Evolutionary conservation across 768 basidiomycete species (phyloP).

Genomic region (Paxillus involutus): DNA sequence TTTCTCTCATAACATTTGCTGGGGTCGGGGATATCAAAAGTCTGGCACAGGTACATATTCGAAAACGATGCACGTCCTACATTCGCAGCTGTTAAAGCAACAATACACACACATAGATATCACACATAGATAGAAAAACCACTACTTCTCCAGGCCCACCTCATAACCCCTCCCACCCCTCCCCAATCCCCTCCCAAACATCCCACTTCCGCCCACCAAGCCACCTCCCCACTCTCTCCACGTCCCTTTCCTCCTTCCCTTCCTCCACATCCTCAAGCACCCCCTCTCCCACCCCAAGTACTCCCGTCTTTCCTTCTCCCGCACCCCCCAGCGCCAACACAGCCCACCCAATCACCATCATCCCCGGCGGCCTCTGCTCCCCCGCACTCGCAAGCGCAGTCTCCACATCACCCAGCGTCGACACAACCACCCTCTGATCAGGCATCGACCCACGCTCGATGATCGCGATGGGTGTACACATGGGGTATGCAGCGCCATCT

Average conservation of each 20-base stretch:
- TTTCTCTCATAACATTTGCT: too few species aligned
- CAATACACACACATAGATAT: too few species aligned
- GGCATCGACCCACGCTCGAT: slow-evolving; percentile 94
- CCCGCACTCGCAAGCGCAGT: slow-evolving; percentile 70
- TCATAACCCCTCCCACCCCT: slow-evolving; percentile 37
- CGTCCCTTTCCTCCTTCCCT: slow-evolving; percentile 24
- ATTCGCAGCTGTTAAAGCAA: too few species aligned
- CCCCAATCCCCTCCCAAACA: slow-evolving; percentile 61
- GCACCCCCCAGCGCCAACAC: slow-evolving; percentile 70
- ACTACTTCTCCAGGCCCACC: neutral
- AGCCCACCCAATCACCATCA: slow-evolving; percentile 95
- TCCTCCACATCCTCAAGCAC: slow-evolving; percentile 64
- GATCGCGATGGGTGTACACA: slow-evolving; percentile 81
- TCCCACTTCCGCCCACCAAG: slow-evolving; percentile 58
- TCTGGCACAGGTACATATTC: too few species aligned
- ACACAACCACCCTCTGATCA: slow-evolving; percentile 83
- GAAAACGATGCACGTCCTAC: too few species aligned
- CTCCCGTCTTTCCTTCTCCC: neutral
- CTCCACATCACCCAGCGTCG: slow-evolving; percentile 73
- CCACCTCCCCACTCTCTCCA: slow-evolving; percentile 56
- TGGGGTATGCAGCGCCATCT: slow-evolving; percentile 65
- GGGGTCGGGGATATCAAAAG: too few species aligned
- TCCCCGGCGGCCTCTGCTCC: slow-evolving; percentile 91
- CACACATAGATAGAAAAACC: too few species aligned
- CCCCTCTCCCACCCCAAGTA: slow-evolving; percentile 49